Base-by-base conservation (phyloP, 2,329 filamentous ascomycete genomes). In the Xylaria polymorpha region DNA sequence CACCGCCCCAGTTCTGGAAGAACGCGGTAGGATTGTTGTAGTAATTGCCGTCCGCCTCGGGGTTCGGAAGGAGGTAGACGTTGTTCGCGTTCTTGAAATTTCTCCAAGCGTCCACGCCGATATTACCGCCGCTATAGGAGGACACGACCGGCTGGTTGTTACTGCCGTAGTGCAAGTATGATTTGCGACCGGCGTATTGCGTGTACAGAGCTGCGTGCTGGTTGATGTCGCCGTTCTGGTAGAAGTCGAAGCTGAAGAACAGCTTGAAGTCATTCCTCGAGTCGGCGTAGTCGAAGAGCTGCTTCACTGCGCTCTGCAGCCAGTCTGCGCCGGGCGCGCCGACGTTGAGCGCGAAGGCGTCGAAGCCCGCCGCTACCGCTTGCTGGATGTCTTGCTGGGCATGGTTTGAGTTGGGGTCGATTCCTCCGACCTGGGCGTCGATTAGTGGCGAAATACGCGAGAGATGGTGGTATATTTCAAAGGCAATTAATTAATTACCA, bases 231-330 rank as follows among this genome's bases (percentile, higher is more conserved):
- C 63, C 61, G 15, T 70, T 67, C 32, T 74, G 75, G 55, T 70
- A 77, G 46, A 80, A 69, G 65, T 81, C 80, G 67, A 81, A 76
- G 64, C 79, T 81, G 70, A 81, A 76, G 70, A 81, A 81, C 8
- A 81, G 72, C 70, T 78, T 79, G 72, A 81, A 79, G 43, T 73
- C 63, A 35, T 48, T 15, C 55, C 64, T 41, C 63, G 70, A 75
- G 10, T 64, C 65, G 4, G 79, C 78, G 61, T 75, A 72, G 56
- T 75, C 71, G 74, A 80, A 80, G 39, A 81, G 73, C 59, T 77
- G 73, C 41, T 71, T 67, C 29, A 79, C 63, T 0, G 77, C 73
- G 61, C 71, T 71, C 5, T 58, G 55, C 6, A 77, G 73, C 72
- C 74, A 81, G 46, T 63, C 64, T 7, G 68, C 72, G 7, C 51